phyloP scores from a whole-genome alignment of 805 yeast species.

The Nakazawaea ishiwadae region DNA sequence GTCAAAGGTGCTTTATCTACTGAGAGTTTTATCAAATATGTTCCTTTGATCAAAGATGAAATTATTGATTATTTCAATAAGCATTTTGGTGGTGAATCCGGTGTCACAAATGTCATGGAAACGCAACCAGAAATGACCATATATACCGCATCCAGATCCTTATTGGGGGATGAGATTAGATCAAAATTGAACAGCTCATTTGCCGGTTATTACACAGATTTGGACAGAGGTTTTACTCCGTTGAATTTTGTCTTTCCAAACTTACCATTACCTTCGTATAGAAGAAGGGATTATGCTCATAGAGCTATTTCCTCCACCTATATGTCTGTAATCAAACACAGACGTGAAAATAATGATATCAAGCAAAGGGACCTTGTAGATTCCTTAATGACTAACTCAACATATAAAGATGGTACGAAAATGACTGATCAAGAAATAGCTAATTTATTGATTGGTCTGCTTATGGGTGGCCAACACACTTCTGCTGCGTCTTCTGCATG shows the following conservation, averaged over 20 bases:
- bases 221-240: slow-evolving; percentile 96
- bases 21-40: slow-evolving; percentile 79
- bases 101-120: slow-evolving; percentile 64
- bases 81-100: slow-evolving; percentile 37
- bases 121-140: slow-evolving; percentile 94
- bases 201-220: slow-evolving; percentile 82
- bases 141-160: slow-evolving; percentile 89
- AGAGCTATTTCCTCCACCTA: slow-evolving; percentile 74
- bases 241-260: slow-evolving; percentile 93
- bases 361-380: slow-evolving; percentile 87
- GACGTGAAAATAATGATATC: slow-evolving; percentile 74
- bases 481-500: slow-evolving; percentile 96
- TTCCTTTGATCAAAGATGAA: slow-evolving; percentile 85
- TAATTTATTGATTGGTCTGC: slow-evolving; percentile 85
- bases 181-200: slow-evolving; percentile 73
- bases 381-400: slow-evolving; percentile 72
- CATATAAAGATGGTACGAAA: slow-evolving; percentile 88
- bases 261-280: slow-evolving; percentile 77
- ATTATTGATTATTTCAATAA: slow-evolving; percentile 64
- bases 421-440: slow-evolving; percentile 97
- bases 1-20: slow-evolving; percentile 85
- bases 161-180: slow-evolving; percentile 91
- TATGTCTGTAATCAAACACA: slow-evolving; percentile 66
- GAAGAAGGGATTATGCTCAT: slow-evolving; percentile 86
- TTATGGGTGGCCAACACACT: slow-evolving; percentile 99